Conservation (phyloP, 495 filamentous ascomycete genomes). For the Lepidopterella palustris region DNA sequence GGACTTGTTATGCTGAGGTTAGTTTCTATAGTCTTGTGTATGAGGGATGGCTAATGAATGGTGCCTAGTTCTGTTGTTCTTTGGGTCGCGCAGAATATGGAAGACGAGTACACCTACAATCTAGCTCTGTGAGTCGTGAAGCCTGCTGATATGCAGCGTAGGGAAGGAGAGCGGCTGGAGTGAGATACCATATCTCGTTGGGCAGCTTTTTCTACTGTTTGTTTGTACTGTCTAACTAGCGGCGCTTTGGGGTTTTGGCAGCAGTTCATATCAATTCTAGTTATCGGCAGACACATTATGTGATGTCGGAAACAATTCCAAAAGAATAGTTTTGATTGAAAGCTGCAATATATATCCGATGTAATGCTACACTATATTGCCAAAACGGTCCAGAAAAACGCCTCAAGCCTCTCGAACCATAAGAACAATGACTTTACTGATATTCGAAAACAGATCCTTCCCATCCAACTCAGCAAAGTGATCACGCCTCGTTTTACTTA, state of each 20-base stretch:
- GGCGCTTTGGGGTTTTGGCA: background rate
- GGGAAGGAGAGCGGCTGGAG: background rate
- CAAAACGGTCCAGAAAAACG: background rate
- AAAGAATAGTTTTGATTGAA: background rate
- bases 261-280: background rate
- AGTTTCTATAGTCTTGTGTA: constrained; percentile 26
- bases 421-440: too few species aligned
- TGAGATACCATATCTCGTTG: background rate
- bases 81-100: constrained; percentile 98
- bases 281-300: background rate
- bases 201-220: background rate
- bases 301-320: too few species aligned
- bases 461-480: background rate
- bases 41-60: constrained; percentile 22
- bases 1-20: constrained; percentile 81
- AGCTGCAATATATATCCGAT: constrained; percentile 8
- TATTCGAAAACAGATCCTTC: background rate
- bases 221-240: background rate
- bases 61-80: constrained; percentile 72
- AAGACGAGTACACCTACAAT: constrained; percentile 98
- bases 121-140: constrained; percentile 63
- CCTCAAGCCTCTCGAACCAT: background rate
- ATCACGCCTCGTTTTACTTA: too few species aligned
- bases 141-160: background rate
- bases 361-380: constrained; percentile 13